These are phyloP conservation scores for Penicillium cosmopolitanum DNA, from an alignment of 495 filamentous ascomycete genomes.

Conservation along the genomic window DNA sequence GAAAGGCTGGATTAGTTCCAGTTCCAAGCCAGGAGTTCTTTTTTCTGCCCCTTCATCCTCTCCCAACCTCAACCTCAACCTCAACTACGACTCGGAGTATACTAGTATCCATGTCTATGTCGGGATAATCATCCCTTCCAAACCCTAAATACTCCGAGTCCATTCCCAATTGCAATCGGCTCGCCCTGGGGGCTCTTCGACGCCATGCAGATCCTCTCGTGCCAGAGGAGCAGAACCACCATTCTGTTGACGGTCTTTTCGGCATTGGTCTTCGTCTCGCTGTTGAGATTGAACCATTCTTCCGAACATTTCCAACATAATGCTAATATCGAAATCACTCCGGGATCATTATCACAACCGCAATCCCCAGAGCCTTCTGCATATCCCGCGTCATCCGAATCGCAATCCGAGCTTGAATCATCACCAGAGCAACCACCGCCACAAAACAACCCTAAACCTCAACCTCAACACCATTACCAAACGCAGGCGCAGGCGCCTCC, in stretches of 20 bases:
- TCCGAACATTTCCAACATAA: neutral
- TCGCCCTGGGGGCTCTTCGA: neutral
- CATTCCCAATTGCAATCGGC: neutral
- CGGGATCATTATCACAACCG: neutral
- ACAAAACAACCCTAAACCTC: neutral
- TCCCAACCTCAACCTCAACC: neutral
- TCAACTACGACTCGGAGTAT: neutral
- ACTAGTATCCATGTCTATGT: neutral
- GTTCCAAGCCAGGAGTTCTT: neutral
- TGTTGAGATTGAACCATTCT: neutral
- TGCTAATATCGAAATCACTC: conserved; percentile 7
- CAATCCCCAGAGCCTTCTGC: neutral
- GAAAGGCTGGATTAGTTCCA: neutral
- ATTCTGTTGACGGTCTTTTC: conserved; percentile 3
- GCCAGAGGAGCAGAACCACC: conserved; percentile 3
- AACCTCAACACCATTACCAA: neutral
- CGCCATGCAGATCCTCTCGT: conserved; percentile 8
- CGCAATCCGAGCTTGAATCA: too few species aligned
- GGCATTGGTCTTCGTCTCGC: neutral
- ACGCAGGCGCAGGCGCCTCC: conserved; percentile 4
- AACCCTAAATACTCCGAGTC: too few species aligned
- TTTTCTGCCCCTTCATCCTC: neutral
- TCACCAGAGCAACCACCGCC: too few species aligned
- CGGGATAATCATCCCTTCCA: neutral
- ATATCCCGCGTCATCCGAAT: too few species aligned